phyloP scores from a whole-genome alignment of 768 basidiomycete genomes.

The Clitopilus passeckerianus region DNA sequence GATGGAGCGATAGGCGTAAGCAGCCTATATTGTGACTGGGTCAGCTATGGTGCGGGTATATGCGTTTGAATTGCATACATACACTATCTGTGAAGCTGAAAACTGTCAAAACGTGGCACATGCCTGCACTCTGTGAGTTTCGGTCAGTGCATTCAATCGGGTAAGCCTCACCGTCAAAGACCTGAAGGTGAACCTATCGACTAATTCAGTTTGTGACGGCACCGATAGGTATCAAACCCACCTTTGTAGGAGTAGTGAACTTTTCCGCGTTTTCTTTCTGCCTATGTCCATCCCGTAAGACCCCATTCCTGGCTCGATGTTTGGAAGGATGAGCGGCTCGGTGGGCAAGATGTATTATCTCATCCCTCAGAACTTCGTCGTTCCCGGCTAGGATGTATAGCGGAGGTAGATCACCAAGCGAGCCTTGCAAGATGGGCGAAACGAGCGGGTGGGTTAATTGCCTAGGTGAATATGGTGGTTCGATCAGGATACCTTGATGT shows the following conservation, averaged over 20 bases:
- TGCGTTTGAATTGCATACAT: conserved; percentile 13
- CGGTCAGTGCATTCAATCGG: neutral
- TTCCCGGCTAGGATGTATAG: conserved; percentile 71
- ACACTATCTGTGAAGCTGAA: conserved; percentile 63
- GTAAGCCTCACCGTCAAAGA: conserved; percentile 60
- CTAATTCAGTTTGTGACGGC: too few relatives aligned
- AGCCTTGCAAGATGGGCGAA: conserved; percentile 67
- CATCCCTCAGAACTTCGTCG: conserved; percentile 72
- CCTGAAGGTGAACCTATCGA: conserved; percentile 63
- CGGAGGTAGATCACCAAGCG: conserved; percentile 72
- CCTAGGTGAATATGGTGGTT: conserved; percentile 18
- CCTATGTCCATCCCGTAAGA: conserved; percentile 37
- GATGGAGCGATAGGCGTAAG: conserved; percentile 55
- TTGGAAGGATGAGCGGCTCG: conserved; percentile 69
- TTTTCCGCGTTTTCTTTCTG: conserved; percentile 47
- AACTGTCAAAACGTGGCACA: conserved; percentile 71
- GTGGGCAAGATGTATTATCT: conserved; percentile 74
- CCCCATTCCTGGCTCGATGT: conserved; percentile 55
- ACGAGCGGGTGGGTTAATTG: conserved; percentile 68
- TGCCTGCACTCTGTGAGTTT: conserved; percentile 33
- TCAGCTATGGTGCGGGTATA: neutral
- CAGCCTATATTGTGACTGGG: conserved; percentile 32
- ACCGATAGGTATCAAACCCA: conserved; percentile 13
- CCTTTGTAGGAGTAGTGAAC: conserved; percentile 50
- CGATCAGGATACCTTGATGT: too few relatives aligned